Base-by-base conservation (phyloP, 192 early-diverging fungal genomes). In the Dissophora globulifera region DNA sequence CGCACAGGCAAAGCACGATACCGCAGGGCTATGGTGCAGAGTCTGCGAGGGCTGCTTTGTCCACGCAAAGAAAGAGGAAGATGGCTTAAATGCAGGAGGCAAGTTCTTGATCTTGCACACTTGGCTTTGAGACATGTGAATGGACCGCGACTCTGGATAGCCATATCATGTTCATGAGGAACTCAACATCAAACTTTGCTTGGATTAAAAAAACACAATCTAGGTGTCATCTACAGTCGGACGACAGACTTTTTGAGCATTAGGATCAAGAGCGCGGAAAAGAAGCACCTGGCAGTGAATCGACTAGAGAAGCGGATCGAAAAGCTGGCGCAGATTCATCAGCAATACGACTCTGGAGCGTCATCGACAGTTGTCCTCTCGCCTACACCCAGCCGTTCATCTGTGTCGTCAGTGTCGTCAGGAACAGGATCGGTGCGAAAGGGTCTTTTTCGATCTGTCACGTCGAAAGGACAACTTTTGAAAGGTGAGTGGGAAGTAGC, bases 231-330 rank as follows among this genome's bases (percentile, higher is more conserved):
- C 16, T 82, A 88, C 17, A 83, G 55, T 32, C 63, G 78, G 43
- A 90, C 90, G 8, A 62, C 81, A 4, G 57, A 65, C 7, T 90
- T 91, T 67, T 59, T 75, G 26, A 80, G 80, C 38, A 55, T 74
- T 58, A 76, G 91, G 49, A 65, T 60, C 31, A 82, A 79, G 49
- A 84, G 85, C 12, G 81, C 86, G 4, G 87, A 86, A 30, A 74
- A 76, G 15, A 84, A 88, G 9, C 86, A 88, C 50, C 67, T 93
- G 32, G 92, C 91, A 54, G 84, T 85, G 4, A 93, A 91, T 61
- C 80, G 90, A 33, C 72, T 92, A 4, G 91, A 92, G 63, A 89
- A 91, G 65, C 82, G 92, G 3, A 66, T 93, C 27, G 92, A 93
- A 79, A 87, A 88, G 59, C 82, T 93, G 41, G 69, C 72, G 10